Base-by-base conservation (phyloP, 1,284 basidiomycete genomes). In the Cryptococcus sp. region DNA sequence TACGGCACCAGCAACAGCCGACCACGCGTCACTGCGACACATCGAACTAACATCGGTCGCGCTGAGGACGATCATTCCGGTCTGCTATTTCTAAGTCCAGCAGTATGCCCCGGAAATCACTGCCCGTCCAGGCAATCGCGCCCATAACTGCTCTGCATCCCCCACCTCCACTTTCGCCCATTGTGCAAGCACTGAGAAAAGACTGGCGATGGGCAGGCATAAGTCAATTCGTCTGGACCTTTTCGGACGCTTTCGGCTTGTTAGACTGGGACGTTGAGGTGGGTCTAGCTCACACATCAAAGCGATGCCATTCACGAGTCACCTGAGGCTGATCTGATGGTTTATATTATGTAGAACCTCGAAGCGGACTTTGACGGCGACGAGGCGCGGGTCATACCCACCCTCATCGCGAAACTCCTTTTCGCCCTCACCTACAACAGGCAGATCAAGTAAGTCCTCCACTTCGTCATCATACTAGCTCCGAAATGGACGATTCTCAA, bases 371-470 rank as follows among this genome's bases (percentile, higher is more conserved):
- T 83, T 49, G 81, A 82, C 53, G 76, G 78, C 15, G 71, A 74
- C 17, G 80, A 81, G 52, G 66, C 68, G n/a, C 66, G 68, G n/a
- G 47, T 80, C 6, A 68, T 81, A 7, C 81, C 80, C 1, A 76
- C 79, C 38, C 69, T 82, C 44, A 66, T 81, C 48, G 73, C 74
- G 50, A 78, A 80, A 47, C 66, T 83, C 20, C 76, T 83, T 41
- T 81, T 80, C 60, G 77, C 79, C 8, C 70, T 83, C 50, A 83
- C 82, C 0, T 78, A 81, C 56, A 80, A 83, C 64, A 69, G 79
- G 11, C 74, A 74, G 54, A 80, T 83, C 60, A 77, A 78, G 81
- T 81, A 57, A 66, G 81, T 73, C 19, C 27, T 44, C 20, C 25
- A 38, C 22, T 23, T 5, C 15, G 15, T 16, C 39, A 39, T 25